Evolutionary conservation across 2,329 filamentous ascomycete genomes (phyloP).

Genomic region (Penicillium expansum): DNA sequence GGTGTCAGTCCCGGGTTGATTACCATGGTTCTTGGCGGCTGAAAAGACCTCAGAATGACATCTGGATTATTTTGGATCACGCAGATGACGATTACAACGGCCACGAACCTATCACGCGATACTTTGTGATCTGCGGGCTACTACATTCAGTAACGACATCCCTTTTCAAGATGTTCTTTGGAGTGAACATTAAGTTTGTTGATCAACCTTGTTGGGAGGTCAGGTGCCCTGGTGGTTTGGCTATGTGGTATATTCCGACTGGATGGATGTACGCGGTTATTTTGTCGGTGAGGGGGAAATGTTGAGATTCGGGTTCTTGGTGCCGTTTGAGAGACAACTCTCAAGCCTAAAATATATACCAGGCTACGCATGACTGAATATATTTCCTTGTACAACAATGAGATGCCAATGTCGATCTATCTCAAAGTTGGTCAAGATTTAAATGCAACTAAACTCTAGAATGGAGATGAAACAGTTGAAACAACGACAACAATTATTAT

Average conservation of each 20-base stretch:
- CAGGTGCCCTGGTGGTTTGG: background rate
- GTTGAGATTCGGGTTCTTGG: background rate
- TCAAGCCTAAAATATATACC: background rate
- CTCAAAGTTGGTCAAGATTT: slow-evolving; percentile 17
- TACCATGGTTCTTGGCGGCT: background rate
- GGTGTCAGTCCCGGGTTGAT: background rate
- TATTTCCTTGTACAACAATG: background rate
- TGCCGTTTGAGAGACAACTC: background rate
- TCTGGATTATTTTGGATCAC: background rate
- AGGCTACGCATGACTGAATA: background rate
- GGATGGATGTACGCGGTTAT: slow-evolving; percentile 1
- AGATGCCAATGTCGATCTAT: slow-evolving; percentile 13
- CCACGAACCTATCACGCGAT: background rate
- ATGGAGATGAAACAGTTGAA: background rate
- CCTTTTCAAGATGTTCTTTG: background rate
- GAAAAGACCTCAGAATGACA: background rate
- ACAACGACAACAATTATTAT: background rate
- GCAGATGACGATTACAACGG: background rate
- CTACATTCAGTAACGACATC: background rate
- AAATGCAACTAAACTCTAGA: slow-evolving; percentile 1
- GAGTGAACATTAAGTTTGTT: background rate
- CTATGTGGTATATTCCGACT: slow-evolving; percentile 4
- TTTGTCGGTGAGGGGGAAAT: background rate
- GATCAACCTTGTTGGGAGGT: slow-evolving; percentile 4
- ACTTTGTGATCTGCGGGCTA: background rate